These are phyloP conservation scores for Colletotrichum nymphaeae DNA, from an alignment of 2,329 filamentous ascomycete species.

Conservation along the genomic window DNA sequence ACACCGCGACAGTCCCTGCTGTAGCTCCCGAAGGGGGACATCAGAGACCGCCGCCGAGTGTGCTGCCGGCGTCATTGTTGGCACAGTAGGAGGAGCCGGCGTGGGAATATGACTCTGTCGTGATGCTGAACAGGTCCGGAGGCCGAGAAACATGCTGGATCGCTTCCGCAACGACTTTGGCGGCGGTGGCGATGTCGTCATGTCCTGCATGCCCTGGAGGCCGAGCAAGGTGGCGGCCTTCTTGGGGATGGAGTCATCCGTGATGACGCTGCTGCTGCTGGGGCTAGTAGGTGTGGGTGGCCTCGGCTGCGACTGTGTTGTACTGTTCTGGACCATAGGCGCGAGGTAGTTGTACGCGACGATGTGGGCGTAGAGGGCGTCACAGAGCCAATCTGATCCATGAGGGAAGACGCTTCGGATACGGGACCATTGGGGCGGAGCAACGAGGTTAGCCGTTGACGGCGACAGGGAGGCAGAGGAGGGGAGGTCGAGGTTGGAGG, in stretches of 20 bases:
- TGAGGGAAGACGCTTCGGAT: constrained; percentile 64
- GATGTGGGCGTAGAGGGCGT: constrained; percentile 69
- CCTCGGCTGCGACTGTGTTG: neutral
- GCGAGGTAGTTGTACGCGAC: constrained; percentile 69
- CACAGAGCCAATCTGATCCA: constrained; percentile 66
- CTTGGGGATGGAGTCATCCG: constrained; percentile 53
- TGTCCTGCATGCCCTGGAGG: constrained; percentile 44
- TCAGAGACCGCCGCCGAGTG: constrained; percentile 37
- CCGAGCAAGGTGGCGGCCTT: constrained; percentile 66
- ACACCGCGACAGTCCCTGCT: constrained; percentile 61
- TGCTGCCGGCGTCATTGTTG: neutral
- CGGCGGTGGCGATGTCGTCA: constrained; percentile 25
- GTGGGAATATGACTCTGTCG: constrained; percentile 11
- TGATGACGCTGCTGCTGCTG: constrained; percentile 24
- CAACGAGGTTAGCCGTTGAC: constrained; percentile 26
- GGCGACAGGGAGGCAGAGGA: neutral
- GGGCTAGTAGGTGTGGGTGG: constrained; percentile 27
- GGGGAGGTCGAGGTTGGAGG: constrained; percentile 20
- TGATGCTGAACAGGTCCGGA: constrained; percentile 11
- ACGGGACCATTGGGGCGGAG: constrained; percentile 51
- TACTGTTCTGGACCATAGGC: constrained; percentile 38
- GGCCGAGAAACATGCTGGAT: constrained; percentile 27
- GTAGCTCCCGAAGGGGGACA: constrained; percentile 55
- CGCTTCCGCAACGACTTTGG: constrained; percentile 39
- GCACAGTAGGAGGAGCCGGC: constrained; percentile 16